Base-by-base conservation (phyloP, 2,329 filamentous ascomycete species). In the Incumbomyces lentus region DNA sequence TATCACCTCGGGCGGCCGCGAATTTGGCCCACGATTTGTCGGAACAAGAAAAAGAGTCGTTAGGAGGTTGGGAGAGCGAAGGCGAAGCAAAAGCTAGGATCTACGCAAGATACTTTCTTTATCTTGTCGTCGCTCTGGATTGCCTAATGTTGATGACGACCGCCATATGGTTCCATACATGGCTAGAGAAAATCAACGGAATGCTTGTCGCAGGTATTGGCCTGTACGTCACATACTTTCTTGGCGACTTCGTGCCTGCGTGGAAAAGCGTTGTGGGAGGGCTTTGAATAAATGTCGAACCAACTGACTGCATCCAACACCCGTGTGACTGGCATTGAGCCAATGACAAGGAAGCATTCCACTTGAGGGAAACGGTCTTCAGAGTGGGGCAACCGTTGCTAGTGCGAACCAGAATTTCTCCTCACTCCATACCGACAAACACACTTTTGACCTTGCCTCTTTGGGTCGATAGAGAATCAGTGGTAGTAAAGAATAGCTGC, bases 141-240 rank as follows among this genome's bases (percentile, higher is more conserved):
- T 77, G 82, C 70, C 96, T 92, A 86, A 98, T 98, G 92, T 66
- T 98, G 62, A 73, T 96, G 51, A 98, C 98, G 92, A 98, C 92
- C 34, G 89, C 89, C 2, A 89, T 93, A 33, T 98, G 90, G 73
- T 98, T 98, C 60, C 92, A 98, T 65, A 98, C 92, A 0, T 96
- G 90, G 89, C 82, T 93, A 58, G 92, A 98, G 70, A 98, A 96
- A 82, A 59, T 74, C 46, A 73, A 70, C 22, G 74, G 74, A 1
- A 56, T 77, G 30, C 31, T 68, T 17, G 62, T 75, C 35, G 72
- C 74, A 6, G 59, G 73, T 22, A 59, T 59, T 34, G 64, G 68
- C n/a, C 59, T 76, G 14, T 75, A 72, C 57, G 57, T 62, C 31
- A 66, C 74, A 26, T 76, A 75, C 59, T 68, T 75, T 42, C 56